phyloP scores from a whole-genome alignment of 1,139 yeast genomes.

The Hemisphaericaspora lyxosophila region DNA sequence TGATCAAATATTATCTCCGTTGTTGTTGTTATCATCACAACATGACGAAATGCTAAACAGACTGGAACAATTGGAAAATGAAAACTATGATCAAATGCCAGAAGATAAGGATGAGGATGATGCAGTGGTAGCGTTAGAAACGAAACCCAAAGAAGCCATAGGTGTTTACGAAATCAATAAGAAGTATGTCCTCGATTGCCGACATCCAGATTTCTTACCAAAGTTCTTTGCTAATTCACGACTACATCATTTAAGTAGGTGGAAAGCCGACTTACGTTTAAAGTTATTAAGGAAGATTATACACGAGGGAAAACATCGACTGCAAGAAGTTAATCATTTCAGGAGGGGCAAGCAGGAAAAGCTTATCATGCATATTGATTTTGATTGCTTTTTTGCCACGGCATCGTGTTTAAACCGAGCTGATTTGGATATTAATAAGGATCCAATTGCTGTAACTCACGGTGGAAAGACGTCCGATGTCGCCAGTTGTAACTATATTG shows the following conservation, averaged over 20 bases:
- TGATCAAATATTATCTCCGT: slow-evolving; percentile 1
- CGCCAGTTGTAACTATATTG: slow-evolving; percentile 91
- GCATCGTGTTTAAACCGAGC: slow-evolving; percentile 68
- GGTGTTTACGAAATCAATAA: slow-evolving; percentile 13
- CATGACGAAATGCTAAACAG: slow-evolving; percentile 6
- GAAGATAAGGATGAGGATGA: slow-evolving; percentile 10
- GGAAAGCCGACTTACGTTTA: slow-evolving; percentile 77
- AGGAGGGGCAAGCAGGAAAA: slow-evolving; percentile 8
- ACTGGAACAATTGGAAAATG: slow-evolving; percentile 11
- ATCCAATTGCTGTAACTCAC: slow-evolving; percentile 83
- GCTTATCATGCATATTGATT: slow-evolving; percentile 76
- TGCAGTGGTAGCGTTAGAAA: slow-evolving; percentile 8
- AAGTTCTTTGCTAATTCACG: slow-evolving; percentile 79
- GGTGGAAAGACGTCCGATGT: slow-evolving; percentile 72
- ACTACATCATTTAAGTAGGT: slow-evolving; percentile 80
- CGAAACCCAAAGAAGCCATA: slow-evolving; percentile 6
- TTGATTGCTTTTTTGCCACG: slow-evolving; percentile 91
- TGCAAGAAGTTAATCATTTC: slow-evolving; percentile 4
- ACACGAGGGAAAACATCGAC: slow-evolving; percentile 12
- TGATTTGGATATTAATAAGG: slow-evolving; percentile 51
- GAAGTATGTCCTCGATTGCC: slow-evolving; percentile 50
- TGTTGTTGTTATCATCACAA: slow-evolving; percentile 2
- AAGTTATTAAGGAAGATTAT: slow-evolving; percentile 52
- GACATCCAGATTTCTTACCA: slow-evolving; percentile 70
- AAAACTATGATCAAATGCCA: background rate